Evolutionary conservation across 140 eudicot species (phyloP).

Genomic region (Stevia rebaudiana): DNA sequence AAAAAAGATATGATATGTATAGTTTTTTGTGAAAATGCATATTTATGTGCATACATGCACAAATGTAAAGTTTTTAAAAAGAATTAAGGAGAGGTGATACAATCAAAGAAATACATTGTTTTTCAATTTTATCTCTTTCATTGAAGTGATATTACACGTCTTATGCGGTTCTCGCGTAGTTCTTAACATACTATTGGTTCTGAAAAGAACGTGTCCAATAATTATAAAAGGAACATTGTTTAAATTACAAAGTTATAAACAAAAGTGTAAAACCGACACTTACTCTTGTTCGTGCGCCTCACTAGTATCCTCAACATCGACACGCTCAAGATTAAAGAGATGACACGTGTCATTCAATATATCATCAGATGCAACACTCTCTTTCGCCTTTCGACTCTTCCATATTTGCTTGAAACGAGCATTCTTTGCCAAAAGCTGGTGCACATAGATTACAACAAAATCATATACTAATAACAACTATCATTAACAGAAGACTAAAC

Average conservation of each 20-base stretch:
- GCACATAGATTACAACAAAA: neutral
- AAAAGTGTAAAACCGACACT: constrained; percentile 15
- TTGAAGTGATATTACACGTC: too few species aligned
- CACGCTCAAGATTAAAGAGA: constrained; percentile 81
- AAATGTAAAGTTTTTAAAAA: too few species aligned
- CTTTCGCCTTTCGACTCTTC: constrained; percentile 67
- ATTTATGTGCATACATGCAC: too few species aligned
- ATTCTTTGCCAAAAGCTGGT: constrained; percentile 52
- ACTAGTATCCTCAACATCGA: constrained; percentile 55
- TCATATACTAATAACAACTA: constrained; percentile 4
- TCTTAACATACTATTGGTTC: too few species aligned
- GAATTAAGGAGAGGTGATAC: too few species aligned
- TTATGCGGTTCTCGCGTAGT: too few species aligned
- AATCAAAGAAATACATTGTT: too few species aligned
- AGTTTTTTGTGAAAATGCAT: too few species aligned
- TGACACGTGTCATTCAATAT: constrained; percentile 56
- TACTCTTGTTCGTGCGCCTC: constrained; percentile 48
- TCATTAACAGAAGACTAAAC: too few species aligned
- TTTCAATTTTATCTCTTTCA: too few species aligned
- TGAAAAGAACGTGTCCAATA: neutral
- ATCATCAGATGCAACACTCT: constrained; percentile 38
- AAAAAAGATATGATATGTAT: too few species aligned
- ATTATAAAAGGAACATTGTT: neutral
- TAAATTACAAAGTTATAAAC: neutral
- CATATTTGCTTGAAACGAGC: constrained; percentile 95